phyloP scores from a whole-genome alignment of 257 asterid species.

The Nicotiana noctiflora region DNA sequence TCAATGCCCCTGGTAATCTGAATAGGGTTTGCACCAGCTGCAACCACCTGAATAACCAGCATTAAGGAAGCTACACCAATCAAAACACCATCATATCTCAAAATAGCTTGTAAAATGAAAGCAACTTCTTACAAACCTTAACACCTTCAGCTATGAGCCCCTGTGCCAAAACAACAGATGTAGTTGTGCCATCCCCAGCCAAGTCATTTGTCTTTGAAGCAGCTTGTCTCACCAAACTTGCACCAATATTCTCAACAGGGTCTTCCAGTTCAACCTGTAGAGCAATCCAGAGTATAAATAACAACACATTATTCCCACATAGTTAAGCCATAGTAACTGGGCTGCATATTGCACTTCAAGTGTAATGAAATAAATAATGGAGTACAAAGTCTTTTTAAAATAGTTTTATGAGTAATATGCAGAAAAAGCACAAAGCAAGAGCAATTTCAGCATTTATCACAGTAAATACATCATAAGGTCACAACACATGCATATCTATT shows the following conservation, averaged over 20 bases:
- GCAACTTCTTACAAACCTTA: constrained; percentile 39
- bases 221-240: constrained; percentile 95
- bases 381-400: neutral
- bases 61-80: neutral
- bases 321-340: neutral
- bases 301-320: neutral
- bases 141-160: constrained; percentile 99
- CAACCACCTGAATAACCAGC: constrained; percentile 58
- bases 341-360: neutral
- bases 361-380: neutral
- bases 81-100: neutral
- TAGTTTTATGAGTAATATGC: neutral
- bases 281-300: neutral
- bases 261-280: constrained; percentile 89
- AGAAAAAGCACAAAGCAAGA: neutral
- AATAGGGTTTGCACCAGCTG: constrained; percentile 97
- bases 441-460: neutral
- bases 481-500: neutral
- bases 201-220: constrained; percentile 97
- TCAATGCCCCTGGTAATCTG: constrained; percentile 89
- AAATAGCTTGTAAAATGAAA: neutral
- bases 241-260: constrained; percentile 96
- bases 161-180: constrained; percentile 98
- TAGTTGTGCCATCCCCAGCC: constrained; percentile 99
- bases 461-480: neutral